Evolutionary conservation across 2,329 filamentous ascomycete genomes (phyloP), one percentile per base, ranked within the genome.

Genomic region (Fusarium goolgardi): DNA sequence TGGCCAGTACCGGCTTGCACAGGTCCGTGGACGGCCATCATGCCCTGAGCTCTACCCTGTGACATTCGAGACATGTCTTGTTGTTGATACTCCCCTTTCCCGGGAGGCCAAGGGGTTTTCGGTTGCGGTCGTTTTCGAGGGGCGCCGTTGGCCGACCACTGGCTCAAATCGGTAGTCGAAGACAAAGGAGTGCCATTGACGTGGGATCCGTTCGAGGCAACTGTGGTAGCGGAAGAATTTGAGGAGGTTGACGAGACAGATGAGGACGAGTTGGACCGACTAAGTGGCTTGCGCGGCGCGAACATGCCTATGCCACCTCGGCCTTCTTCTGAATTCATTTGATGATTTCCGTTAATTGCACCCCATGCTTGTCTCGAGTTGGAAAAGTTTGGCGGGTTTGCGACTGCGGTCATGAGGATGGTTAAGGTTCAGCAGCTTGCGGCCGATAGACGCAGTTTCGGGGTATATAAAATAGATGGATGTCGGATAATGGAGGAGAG

Each of bases 211-310:
- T 87, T 83, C 59, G 87, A 85, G 39, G 87, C 85, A 66, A 91
- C 82, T 55, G 90, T 91, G 3, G 90, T 88, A 13, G 81, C 83
- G 8, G 88, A 89, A 18, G 87, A 86, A 59, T 80, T 81, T 32
- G 88, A 90, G 16, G 92, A 91, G 68, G 96, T 85, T 45, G 94
- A 97, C 6, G 94, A 97, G 60, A 97, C 84, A 49, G 94, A 97
- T 8, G 94, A 97, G 57, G 93, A 96, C 35, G 95, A 98, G 83
- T 93, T 97, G 75, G 91, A 91, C 78, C 95, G 90, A 78, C 95
- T 92, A 65, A 93, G 85, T 76, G 86, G 90, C 82, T 97, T 97
- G 74, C 94, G 92, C 76, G 93, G 92, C 86, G 92, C 90, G 79
- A 96, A 93, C 87, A 97, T 94, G 79, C 72, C 71, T 34, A 72